Base-by-base conservation (phyloP, 2,329 filamentous ascomycete species). In the Atkinsonella hypoxylon region DNA sequence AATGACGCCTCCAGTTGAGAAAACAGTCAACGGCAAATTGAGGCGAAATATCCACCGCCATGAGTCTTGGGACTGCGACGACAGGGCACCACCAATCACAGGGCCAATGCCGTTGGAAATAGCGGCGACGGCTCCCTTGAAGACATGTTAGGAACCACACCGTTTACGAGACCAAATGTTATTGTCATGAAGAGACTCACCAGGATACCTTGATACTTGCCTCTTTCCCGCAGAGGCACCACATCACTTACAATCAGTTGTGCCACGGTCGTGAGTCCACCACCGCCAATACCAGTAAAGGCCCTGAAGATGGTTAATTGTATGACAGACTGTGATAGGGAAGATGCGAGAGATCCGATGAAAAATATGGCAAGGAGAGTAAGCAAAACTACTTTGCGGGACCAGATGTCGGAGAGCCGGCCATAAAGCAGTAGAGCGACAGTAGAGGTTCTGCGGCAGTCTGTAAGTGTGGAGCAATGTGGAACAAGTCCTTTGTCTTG, bases 231-330 rank as follows among this genome's bases (percentile, higher is more conserved):
- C 20, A 89, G 68, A 0, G 83, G 77, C 1, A 89, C 77, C 12
- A 88, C 73, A 62, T 90, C 86, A 54, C 79, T 84, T 57, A 89
- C 68, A 52, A 89, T 69, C 38, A 89, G 83, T 49, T 76, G 79
- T 9, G 82, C 80, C 43, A 87, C 79, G 0, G 82, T 82, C 45
- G 80, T 82, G 73, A 88, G 81, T 2, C 85, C 85, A 1, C 82
- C 84, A 11, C 83, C 85, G 18, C 85, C 85, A 50, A 87, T 76
- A 45, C 69, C 67, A 8, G 68, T 70, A 30, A 70, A 65, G 31
- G 64, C 65, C 3, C 69, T 68, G 45, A 71, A 71, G 45, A 70
- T 48, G 9, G 66, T 69, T 20, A 72, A 62, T 45, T 74, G 69
- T 0, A 65, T 57, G 2, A 66, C 66, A 3, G 65, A 67, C 39